Base-by-base conservation (phyloP, 352 stramenopile genomes). In the Hyaloperonospora arabidopsidis region DNA sequence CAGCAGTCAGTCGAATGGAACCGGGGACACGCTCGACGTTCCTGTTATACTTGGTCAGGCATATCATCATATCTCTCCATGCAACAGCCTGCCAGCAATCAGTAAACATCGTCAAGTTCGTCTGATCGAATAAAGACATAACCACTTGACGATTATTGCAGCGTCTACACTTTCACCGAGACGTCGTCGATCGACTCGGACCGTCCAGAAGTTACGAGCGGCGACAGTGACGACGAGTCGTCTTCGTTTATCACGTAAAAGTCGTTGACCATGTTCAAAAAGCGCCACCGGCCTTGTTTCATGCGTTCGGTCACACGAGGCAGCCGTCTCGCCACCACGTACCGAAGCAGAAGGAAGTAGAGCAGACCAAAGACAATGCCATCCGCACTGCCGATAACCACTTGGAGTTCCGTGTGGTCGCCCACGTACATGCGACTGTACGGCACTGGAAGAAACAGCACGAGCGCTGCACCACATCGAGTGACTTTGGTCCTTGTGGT, bases 381-480 rank as follows among this genome's bases (percentile, higher is more conserved):
- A 49, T 77, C 29, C 5, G 46, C 52, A 25, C 54, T 61, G 44
- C 74, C 74, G 19, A 85, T 69, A 21, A 18, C 50, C 38, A 79
- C 69, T 54, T 85, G 74, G 36, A 82, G 52, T 17, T 48, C 43
- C 35, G 71, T 79, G 67, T 85, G 74, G 58, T 85, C 74, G 22
- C 74, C 74, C 36, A 85, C 36, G 55, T 85, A 80, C 49, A 82
- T 49, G 56, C 74, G 74, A 45, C 72, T 80, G 65, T 79, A 85
- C 0, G 74, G 74, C 4, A 85, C 72, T 0, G 72, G 69, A 14
- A 69, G 61, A 21, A 84, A 75, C 32, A 84, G 41, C 22, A 72
- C 46, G 14, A 70, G 12, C 18, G 45, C 45, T 0, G 46, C 52
- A 15, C 53, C 23, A 22, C 53, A 60, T 13, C 47, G n/a, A 21